phyloP scores from a whole-genome alignment of 2,329 filamentous ascomycete species.

The Ophiosphaerella herpotricha region DNA sequence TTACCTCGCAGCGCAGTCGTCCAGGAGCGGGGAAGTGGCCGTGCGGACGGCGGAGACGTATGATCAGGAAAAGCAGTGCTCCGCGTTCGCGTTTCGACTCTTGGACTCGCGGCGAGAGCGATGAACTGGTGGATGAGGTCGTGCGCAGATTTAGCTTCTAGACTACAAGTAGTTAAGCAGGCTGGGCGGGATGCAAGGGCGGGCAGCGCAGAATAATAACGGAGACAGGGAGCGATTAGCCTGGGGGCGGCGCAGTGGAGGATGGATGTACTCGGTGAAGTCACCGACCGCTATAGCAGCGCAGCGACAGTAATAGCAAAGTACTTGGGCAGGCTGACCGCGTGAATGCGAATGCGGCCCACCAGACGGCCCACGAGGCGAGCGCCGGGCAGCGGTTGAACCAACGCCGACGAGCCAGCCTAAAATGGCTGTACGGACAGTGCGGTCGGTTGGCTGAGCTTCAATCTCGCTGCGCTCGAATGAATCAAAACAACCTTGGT shows the following conservation, averaged over 20 bases:
- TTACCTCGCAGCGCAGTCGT: conserved; percentile 26
- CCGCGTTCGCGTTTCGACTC: conserved; percentile 14
- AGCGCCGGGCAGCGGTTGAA: not conserved
- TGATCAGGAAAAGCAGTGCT: conserved; percentile 28
- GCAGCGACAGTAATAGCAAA: conserved; percentile 7
- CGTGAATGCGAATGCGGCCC: conserved; percentile 4
- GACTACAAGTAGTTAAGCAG: conserved; percentile 26
- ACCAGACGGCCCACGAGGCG: conserved; percentile 2
- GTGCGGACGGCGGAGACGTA: conserved; percentile 28
- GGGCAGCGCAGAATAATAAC: not conserved
- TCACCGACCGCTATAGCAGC: not conserved
- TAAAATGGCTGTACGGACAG: not conserved
- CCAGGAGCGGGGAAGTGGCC: conserved; percentile 27
- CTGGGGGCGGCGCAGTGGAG: not conserved
- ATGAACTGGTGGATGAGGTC: conserved; percentile 31
- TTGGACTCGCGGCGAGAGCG: conserved; percentile 30
- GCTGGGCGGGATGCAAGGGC: conserved; percentile 29
- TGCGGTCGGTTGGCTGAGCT: not conserved
- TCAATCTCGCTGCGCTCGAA: too few species aligned
- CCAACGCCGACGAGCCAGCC: conserved; percentile 1
- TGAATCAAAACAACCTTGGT: not conserved
- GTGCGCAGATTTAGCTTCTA: conserved; percentile 16
- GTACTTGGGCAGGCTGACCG: not conserved
- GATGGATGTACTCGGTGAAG: too few species aligned
- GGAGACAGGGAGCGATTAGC: not conserved